Evolutionary conservation across 495 filamentous ascomycete species (phyloP).

Genomic region (Neurospora sp.): DNA sequence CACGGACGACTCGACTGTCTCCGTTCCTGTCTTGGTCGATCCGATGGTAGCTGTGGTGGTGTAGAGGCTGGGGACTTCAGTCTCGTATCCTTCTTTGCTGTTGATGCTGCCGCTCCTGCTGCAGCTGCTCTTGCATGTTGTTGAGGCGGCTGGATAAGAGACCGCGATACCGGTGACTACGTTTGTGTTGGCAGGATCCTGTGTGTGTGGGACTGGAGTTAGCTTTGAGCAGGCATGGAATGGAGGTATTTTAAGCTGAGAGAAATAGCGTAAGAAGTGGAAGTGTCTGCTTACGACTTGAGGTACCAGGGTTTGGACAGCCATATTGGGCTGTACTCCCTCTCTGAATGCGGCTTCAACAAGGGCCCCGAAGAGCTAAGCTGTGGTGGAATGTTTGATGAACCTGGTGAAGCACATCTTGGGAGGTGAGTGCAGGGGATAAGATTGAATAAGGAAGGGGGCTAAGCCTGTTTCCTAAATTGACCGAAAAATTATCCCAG

Average conservation of each 20-base stretch:
- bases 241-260: neutral
- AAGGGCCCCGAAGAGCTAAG: neutral
- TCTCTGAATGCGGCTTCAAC: neutral
- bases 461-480: neutral
- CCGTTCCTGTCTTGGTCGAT: neutral
- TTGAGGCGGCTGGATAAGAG: neutral
- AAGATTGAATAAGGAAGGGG: neutral
- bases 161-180: neutral
- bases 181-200: neutral
- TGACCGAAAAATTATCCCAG: neutral
- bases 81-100: neutral
- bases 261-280: neutral
- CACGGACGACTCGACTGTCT: neutral
- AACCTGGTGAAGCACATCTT: neutral
- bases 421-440: neutral
- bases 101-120: neutral
- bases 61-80: neutral
- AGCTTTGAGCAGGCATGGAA: neutral
- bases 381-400: neutral
- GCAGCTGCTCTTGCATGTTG: no score
- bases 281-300: neutral
- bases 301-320: neutral
- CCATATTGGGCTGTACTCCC: neutral
- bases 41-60: neutral
- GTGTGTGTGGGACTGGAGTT: neutral